Percentiles rank a stretch among this genome's conserved stretches.
phyloP scores from a whole-genome alignment of 1,284 basidiomycete species.

The Pholiota adiposa region DNA sequence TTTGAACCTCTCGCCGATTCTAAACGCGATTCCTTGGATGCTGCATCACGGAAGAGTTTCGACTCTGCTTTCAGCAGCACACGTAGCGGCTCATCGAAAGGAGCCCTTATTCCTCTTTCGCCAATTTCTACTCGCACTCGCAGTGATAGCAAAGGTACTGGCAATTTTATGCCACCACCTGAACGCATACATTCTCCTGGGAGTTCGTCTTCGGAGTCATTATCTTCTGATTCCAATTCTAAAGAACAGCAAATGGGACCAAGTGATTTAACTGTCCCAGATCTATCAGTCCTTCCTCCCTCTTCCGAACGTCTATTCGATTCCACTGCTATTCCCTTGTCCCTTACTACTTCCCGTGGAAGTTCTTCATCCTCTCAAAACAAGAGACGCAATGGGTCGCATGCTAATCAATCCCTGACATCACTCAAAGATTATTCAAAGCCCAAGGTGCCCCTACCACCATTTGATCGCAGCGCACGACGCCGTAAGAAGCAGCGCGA shows the following conservation, averaged over 20 bases:
- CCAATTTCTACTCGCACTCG: slow-evolving; percentile 20
- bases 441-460: slow-evolving; percentile 27
- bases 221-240: slow-evolving; percentile 7
- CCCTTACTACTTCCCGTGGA: slow-evolving; percentile 12
- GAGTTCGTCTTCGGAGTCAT: slow-evolving; percentile 18
- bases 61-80: slow-evolving; percentile 50
- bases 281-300: slow-evolving; percentile 23
- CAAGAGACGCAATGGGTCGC: slow-evolving; percentile 7
- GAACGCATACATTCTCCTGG: slow-evolving; percentile 14
- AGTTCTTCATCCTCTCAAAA: slow-evolving; percentile 22
- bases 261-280: slow-evolving; percentile 14
- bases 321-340: slow-evolving; percentile 4
- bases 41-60: slow-evolving; percentile 45
- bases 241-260: not conserved
- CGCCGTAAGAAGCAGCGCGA: slow-evolving; percentile 39
- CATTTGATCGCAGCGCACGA: slow-evolving; percentile 30
- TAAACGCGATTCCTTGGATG: slow-evolving; percentile 45
- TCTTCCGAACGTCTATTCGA: slow-evolving; percentile 18
- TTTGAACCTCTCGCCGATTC: slow-evolving; percentile 50
- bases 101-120: slow-evolving; percentile 27
- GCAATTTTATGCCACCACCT: slow-evolving; percentile 3
- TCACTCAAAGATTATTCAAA: slow-evolving; percentile 16
- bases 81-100: slow-evolving; percentile 39
- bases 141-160: slow-evolving; percentile 12
- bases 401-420: slow-evolving; percentile 12